Evolutionary conservation across 805 yeast genomes (phyloP), one percentile per base, ranked within the genome.

Genomic region (Metschnikowia similis): DNA sequence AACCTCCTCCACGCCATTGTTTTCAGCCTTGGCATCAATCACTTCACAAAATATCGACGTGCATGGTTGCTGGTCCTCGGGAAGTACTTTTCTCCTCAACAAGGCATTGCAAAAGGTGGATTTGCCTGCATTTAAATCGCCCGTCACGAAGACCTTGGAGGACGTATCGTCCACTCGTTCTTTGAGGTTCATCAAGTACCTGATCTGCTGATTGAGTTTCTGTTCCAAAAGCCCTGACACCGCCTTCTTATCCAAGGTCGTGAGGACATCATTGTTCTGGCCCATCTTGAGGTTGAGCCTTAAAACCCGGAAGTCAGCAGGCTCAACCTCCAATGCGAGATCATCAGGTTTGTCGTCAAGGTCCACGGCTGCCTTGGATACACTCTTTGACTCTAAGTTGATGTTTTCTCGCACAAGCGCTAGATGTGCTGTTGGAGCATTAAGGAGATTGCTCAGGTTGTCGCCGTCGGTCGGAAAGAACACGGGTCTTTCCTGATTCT

Each of bases 31-130:
- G 9, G 90, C 89, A 65, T 94, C 97, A 29, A 88, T 73, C 7
- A 95, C 92, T 67, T 95, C 99, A 65, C 97, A 91, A 61, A 95
- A 95, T 0, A 94, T 97, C 53, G 88, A 84, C 0, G 99, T 94
- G 61, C 97, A 90, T 2, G 99, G 99, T 64, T 94, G 96, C 62
- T 94, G 99, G 67, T 94, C 99, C 61, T 87, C 96, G 0, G 99
- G 99, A 43, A 94, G 69, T 2, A 94, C 68, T 45, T 82, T 80
- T 46, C 94, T 77, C 56, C 91, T 76, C 51, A 94, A 70, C 37
- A 94, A 71, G 1, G 97, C 92, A 63, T 94, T 94, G 67, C 99
- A 94, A 60, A 94, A 89, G 1, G 96, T 87, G 1, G 97, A 89
- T 63, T 94, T 94, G 3, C 99, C 99, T 0, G 99, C 87, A 64